These are phyloP conservation scores for Cornus suecica DNA, from an alignment of 148 eudicot genomes.

Conservation along the genomic window DNA sequence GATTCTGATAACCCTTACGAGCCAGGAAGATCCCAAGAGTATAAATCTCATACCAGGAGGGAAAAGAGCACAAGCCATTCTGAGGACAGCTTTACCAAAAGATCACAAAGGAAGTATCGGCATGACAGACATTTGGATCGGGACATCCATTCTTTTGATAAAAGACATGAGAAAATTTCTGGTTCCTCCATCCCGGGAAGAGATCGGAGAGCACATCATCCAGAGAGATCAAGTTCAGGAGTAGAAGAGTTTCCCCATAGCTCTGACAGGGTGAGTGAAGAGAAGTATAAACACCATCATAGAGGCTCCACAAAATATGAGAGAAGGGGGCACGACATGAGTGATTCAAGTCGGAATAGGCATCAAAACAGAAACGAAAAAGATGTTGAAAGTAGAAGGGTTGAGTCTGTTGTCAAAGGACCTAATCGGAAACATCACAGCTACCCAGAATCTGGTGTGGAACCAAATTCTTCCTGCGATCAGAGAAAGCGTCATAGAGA, in stretches of 20 bases:
- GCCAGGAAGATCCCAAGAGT: conserved; percentile 20
- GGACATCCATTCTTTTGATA: conserved; percentile 21
- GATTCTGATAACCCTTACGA: conserved; percentile 18
- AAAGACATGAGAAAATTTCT: conserved; percentile 29
- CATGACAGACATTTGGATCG: conserved; percentile 32
- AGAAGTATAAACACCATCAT: conserved; percentile 27
- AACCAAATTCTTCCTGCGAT: conserved; percentile 31
- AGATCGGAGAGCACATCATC: conserved; percentile 26
- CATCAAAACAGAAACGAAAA: conserved; percentile 15
- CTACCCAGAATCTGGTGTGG: conserved; percentile 27
- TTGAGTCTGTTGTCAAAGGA: conserved; percentile 27
- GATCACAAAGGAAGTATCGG: conserved; percentile 29
- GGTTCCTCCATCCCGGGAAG: conserved; percentile 27
- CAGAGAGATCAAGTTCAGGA: conserved; percentile 44
- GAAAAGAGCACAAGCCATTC: conserved; percentile 37
- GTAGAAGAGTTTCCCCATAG: conserved; percentile 24
- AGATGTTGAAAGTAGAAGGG: conserved; percentile 22
- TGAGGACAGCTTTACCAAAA: conserved; percentile 26
- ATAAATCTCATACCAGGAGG: conserved; percentile 17
- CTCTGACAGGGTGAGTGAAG: conserved; percentile 28
- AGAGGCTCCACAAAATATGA: conserved; percentile 27
- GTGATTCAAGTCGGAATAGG: conserved; percentile 27
- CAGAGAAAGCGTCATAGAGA: conserved; percentile 24
- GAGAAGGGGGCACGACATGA: conserved; percentile 23
- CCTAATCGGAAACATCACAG: conserved; percentile 24